Conservation (phyloP, 768 basidiomycete genomes). For the Pulveroboletus sp. region DNA sequence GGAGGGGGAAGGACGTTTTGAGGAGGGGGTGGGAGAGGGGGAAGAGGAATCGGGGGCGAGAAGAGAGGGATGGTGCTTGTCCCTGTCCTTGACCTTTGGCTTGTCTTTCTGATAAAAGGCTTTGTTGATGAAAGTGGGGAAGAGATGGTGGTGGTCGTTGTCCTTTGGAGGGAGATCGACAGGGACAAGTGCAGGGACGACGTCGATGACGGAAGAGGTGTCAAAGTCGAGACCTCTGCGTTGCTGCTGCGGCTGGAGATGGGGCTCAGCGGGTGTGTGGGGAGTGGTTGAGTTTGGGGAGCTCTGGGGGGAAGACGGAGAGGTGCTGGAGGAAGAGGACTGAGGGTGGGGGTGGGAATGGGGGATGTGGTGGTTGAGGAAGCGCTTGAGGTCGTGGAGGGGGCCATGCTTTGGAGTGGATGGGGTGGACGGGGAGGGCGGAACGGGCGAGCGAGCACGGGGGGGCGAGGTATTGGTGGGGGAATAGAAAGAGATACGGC, state of each 20-base stretch:
- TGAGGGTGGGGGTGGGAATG: conserved; percentile 37
- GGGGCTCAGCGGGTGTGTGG: conserved; percentile 29
- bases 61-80: conserved; percentile 1
- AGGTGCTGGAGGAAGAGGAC: conserved; percentile 19
- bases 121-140: conserved; percentile 33
- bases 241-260: conserved; percentile 33
- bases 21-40: conserved; percentile 26
- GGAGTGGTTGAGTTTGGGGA: conserved; percentile 23
- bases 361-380: conserved; percentile 88
- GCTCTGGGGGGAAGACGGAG: conserved; percentile 25
- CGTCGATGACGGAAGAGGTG: conserved; percentile 30
- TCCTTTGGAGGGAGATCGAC: conserved; percentile 19
- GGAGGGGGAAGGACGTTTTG: conserved; percentile 25
- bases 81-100: conserved; percentile 13
- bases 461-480: conserved; percentile 3
- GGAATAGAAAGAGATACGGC: conserved; percentile 27
- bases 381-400: conserved; percentile 89
- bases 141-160: conserved; percentile 21
- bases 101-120: conserved; percentile 32
- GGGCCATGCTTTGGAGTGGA: conserved; percentile 50
- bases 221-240: conserved; percentile 34
- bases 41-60: conserved; percentile 27
- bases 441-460: background rate
- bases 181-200: conserved; percentile 24
- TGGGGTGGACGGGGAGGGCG: conserved; percentile 2